phyloP scores from a whole-genome alignment of 2,329 filamentous ascomycete species.

The Pseudocercospora cruenta region DNA sequence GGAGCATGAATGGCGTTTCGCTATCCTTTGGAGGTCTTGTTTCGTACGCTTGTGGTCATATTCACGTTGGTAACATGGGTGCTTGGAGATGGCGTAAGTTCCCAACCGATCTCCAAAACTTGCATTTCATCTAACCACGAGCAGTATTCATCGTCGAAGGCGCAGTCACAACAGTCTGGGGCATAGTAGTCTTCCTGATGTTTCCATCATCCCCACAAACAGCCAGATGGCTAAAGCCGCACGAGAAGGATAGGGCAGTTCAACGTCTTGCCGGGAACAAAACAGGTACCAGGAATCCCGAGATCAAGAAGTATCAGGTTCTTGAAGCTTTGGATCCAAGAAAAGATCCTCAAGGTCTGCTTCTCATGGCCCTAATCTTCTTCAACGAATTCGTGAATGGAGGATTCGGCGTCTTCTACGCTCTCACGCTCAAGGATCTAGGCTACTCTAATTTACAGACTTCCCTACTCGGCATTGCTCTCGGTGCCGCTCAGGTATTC shows the following conservation, averaged over 20 bases:
- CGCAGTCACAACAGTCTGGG: background rate
- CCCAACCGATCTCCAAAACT: background rate
- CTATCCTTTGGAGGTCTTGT: background rate
- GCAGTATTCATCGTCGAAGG: background rate
- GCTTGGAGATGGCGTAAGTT: background rate
- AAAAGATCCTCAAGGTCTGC: background rate
- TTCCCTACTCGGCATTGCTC: background rate
- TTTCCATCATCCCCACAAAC: background rate
- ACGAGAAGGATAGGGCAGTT: background rate
- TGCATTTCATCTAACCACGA: background rate
- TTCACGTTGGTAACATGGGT: background rate
- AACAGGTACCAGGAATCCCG: background rate
- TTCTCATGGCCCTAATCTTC: background rate
- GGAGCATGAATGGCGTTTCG: background rate
- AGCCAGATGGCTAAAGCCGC: background rate
- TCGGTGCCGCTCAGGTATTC: background rate
- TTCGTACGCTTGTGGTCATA: background rate
- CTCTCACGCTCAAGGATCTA: background rate
- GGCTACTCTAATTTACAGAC: background rate
- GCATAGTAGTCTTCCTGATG: background rate
- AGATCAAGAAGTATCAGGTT: background rate
- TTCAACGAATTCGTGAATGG: background rate
- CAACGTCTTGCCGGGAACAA: background rate
- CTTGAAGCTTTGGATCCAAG: background rate
- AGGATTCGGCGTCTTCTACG: background rate